Evolutionary conservation across 2,329 filamentous ascomycete genomes (phyloP).

Genomic region (Ceratocystis diversiconidia): DNA sequence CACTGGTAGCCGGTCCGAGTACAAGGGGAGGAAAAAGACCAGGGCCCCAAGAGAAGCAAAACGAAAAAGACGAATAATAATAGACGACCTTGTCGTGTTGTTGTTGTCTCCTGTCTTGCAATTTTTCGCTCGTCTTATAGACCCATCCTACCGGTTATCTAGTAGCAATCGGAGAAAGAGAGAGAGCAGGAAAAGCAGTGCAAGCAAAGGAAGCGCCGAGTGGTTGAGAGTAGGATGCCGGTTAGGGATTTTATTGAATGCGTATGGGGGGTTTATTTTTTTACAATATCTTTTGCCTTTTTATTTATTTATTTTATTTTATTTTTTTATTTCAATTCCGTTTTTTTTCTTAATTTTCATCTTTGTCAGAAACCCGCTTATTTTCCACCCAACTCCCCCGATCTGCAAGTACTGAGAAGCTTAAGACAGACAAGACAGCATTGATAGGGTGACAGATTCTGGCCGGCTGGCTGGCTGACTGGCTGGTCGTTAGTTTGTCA

Average conservation of each 20-base stretch:
- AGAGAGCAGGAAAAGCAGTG: background rate
- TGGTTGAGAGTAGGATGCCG: too few species aligned
- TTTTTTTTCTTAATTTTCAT: background rate
- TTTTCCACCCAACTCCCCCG: background rate
- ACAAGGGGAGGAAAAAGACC: background rate
- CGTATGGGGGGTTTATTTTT: background rate
- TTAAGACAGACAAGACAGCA: too few species aligned
- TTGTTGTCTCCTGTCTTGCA: background rate
- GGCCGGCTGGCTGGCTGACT: background rate
- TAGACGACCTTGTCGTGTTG: background rate
- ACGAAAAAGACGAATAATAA: background rate
- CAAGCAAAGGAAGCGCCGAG: background rate
- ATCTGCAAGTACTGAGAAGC: background rate
- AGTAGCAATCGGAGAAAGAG: background rate
- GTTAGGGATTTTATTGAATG: too few species aligned
- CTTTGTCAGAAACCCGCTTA: background rate
- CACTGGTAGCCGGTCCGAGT: background rate
- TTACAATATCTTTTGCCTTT: background rate
- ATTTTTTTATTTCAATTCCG: background rate
- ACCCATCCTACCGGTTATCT: background rate
- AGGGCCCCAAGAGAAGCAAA: background rate
- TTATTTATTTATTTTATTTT: background rate
- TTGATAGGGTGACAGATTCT: background rate
- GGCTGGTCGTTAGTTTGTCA: background rate
- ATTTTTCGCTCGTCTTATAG: background rate